Base-by-base conservation (phyloP, 805 yeast species). In the Metschnikowia matae region DNA sequence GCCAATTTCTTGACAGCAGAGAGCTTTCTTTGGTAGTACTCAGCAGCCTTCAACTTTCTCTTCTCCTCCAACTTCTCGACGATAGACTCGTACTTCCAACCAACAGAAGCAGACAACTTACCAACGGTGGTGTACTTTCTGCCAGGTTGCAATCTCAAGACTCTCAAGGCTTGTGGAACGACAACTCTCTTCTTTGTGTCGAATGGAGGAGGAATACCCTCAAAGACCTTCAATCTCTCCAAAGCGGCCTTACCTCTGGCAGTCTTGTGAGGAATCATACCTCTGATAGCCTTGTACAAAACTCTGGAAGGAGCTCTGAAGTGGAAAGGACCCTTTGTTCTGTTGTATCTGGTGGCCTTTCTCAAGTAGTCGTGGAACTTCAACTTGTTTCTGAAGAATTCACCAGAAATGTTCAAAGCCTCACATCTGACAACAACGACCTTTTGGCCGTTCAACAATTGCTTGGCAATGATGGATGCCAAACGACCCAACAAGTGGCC, bases 221-320 rank as follows among this genome's bases (percentile, higher is more conserved):
- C 99, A 71, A 89, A 94, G 67, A 92, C 98, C 92, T 94, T 89
- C 70, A 94, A 88, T 82, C 97, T 91, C 83, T 91, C 98, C 73
- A 94, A 79, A 70, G 99, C 99, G 74, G 98, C 98, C 83, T 89
- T 87, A 80, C 99, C 99, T 81, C 98, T 94, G 68, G 98, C 94
- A 66, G 99, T 94, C 90, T 94, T 94, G 91, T 94, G 98, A 75
- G 97, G 82, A 71, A 94, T 81, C 99, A 94, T 94, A 82, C 99
- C 99, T 77, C 96, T 88, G 76, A 94, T 79, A 72, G 99, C 97
- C 87, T 94, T 94, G 95, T 91, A 91, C 81, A 94, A 90, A 80
- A 94, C 92, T 82, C 98, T 90, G 61, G 98, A 91, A 78, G 99
- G 99, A 61, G 99, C 99, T 82, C 98, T 94, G 96, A 94, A 94